Evolutionary conservation across 306 rosid genomes (phyloP), one percentile per base, ranked within the genome.

Genomic region (Pyrus betulifolia): DNA sequence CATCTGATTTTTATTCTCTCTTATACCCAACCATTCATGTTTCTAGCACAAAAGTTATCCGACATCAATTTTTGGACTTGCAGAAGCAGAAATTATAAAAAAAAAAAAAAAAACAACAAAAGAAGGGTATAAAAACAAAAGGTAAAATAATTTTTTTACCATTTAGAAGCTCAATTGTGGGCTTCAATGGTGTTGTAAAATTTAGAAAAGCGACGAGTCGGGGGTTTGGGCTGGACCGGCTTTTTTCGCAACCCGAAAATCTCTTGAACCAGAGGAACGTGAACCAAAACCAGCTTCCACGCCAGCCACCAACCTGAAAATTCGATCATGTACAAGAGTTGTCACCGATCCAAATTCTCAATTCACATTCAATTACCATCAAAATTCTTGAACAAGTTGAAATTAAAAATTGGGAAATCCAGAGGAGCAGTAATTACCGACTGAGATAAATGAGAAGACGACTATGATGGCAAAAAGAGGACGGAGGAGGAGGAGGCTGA

Each of bases 261-360:
- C 82, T 95, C 97, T 78, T 95, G 98, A 51, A 95, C 97, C 72
- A 95, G 70, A 67, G 97, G 97, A 52, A 95, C 97, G 28, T 92
- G 97, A 80, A 92, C 96, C 52, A 90, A 84, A 19, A 92, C 97
- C 19, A 95, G 59, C 81, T 95, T 95, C 98, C 98, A 95, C 60
- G 92, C 97, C 86, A 90, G 65, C 30, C 80, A 89, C 97, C 98
- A 94, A 72, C 98, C 97, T 90, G 45, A 46, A 52, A 77, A 79
- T 18, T 45, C 31, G 49, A 62, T 78, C 70, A 10, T 67, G 13
- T 30, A 22, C 25, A 5, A 18, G 46, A 70, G 54, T 74, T 35
- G 8, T 70, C 76, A 71, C 25, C 11, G 5, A 78, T 59, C 78
- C 76, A 77, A 40, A 80, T 44, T 40, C 57, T 65, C 27, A 58